Conservation (phyloP, 805 yeast species). For the Lipomyces starkeyi region DNA sequence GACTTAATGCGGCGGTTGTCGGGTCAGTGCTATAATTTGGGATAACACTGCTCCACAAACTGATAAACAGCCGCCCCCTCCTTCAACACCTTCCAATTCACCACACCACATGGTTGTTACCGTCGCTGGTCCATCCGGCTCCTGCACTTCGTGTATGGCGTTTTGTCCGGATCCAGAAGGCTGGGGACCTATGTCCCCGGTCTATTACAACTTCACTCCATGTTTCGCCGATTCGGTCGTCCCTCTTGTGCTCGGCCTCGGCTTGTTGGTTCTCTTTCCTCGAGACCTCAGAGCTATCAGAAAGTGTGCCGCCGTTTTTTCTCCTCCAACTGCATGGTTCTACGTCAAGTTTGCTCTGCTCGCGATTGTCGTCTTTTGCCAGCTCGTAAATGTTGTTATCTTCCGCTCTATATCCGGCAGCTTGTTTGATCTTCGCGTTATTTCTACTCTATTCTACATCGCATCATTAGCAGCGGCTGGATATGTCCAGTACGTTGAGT, state of each 20-base stretch:
- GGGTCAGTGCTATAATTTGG: neutral
- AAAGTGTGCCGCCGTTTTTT: slow-evolving; percentile 7
- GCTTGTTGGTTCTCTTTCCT: slow-evolving; percentile 16
- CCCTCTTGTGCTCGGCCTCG: slow-evolving; percentile 42
- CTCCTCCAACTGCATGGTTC: slow-evolving; percentile 11
- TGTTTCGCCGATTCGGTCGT: slow-evolving; percentile 49
- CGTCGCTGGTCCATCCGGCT: neutral
- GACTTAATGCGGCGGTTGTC: neutral
- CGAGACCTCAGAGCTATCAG: slow-evolving; percentile 24
- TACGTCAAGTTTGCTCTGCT: slow-evolving; percentile 13
- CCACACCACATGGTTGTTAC: neutral
- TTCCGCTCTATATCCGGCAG: slow-evolving; percentile 41
- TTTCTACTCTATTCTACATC: slow-evolving; percentile 50
- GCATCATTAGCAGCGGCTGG: slow-evolving; percentile 52
- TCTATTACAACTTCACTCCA: slow-evolving; percentile 43
- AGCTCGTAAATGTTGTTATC: slow-evolving; percentile 14
- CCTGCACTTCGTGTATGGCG: neutral
- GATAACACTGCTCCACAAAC: neutral
- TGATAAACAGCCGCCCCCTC: neutral
- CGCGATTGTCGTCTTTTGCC: slow-evolving; percentile 20
- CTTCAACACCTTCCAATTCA: neutral
- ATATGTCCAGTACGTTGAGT: slow-evolving; percentile 69
- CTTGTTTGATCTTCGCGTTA: slow-evolving; percentile 43
- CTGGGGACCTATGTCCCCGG: slow-evolving; percentile 47
- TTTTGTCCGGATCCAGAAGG: slow-evolving; percentile 42